Conservation (phyloP, 1,284 basidiomycete genomes). For the Microbotryum lychnidis-dioicae region DNA sequence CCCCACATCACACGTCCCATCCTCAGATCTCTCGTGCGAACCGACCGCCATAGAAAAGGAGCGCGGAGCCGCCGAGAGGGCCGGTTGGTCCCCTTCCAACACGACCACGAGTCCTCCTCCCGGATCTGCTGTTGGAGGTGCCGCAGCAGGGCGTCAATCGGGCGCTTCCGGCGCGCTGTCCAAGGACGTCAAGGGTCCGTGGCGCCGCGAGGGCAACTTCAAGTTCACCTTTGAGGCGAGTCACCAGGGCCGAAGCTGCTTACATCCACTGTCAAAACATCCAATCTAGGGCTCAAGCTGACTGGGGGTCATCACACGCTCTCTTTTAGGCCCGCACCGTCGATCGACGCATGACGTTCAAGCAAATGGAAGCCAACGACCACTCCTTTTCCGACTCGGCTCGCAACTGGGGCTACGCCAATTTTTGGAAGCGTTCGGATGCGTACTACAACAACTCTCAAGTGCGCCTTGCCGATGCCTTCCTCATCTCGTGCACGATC, state of each 20-base stretch:
- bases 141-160: not conserved
- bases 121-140: not conserved
- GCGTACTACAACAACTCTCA: slow-evolving; percentile 38
- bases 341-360: slow-evolving; percentile 31
- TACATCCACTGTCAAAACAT: too few species aligned
- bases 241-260: not conserved
- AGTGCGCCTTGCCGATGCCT: slow-evolving; percentile 32
- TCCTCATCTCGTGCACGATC: slow-evolving; percentile 42
- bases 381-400: slow-evolving; percentile 40
- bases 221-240: slow-evolving; percentile 36
- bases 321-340: slow-evolving; percentile 16
- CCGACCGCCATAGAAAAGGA: slow-evolving; percentile 35
- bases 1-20: too few species aligned
- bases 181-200: slow-evolving; percentile 27
- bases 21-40: slow-evolving; percentile 34
- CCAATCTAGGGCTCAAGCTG: not conserved
- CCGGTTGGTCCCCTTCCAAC: not conserved
- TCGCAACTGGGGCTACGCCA: slow-evolving; percentile 40
- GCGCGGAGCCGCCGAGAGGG: slow-evolving; percentile 25
- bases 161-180: not conserved
- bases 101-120: not conserved
- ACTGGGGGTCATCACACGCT: not conserved
- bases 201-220: slow-evolving; percentile 36
- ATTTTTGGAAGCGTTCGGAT: slow-evolving; percentile 31
- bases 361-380: slow-evolving; percentile 41